Conservation (phyloP, 192 early-diverging fungal genomes). For the Coemansia javaensis region DNA sequence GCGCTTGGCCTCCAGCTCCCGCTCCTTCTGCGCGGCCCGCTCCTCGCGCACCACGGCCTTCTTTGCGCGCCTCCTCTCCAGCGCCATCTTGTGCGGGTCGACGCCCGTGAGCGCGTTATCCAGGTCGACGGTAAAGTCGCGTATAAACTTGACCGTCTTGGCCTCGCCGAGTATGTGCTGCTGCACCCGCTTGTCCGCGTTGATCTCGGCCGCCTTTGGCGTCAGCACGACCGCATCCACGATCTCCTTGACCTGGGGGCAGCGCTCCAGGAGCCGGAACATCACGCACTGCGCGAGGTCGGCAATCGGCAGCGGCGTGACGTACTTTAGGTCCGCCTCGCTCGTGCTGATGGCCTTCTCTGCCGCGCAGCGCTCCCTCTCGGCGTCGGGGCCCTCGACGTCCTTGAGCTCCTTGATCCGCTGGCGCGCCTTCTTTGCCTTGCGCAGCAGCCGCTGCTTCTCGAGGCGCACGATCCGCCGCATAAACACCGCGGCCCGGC, state of each 20-base stretch:
- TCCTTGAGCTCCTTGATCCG: background rate
- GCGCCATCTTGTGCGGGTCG: background rate
- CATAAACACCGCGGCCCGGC: background rate
- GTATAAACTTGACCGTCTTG: slow-evolving; percentile 7
- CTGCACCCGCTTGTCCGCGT: slow-evolving; percentile 1
- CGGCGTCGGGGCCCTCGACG: too few relatives aligned
- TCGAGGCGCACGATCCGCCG: slow-evolving; percentile 8
- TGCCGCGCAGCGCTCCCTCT: too few relatives aligned
- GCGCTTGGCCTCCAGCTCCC: too few relatives aligned
- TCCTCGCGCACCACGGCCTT: too few relatives aligned
- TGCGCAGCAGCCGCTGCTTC: slow-evolving; percentile 6
- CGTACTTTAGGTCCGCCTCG: slow-evolving; percentile 1
- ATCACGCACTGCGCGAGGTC: slow-evolving; percentile 11
- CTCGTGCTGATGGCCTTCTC: background rate
- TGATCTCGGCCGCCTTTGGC: slow-evolving; percentile 1
- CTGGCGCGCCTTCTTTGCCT: background rate
- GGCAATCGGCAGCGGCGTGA: background rate
- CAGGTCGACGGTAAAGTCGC: background rate
- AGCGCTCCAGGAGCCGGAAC: slow-evolving; percentile 6
- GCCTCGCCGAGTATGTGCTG: slow-evolving; percentile 6
- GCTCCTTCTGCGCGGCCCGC: too few relatives aligned
- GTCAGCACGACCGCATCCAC: background rate
- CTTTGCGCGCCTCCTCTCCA: too few relatives aligned
- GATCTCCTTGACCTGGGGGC: background rate
- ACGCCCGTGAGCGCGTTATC: background rate